A percentile compares a stretch with the other conserved stretches of the same genome.
Conservation (phyloP, 73 alveolate species). For the Tetrahymena malaccensis region DNA sequence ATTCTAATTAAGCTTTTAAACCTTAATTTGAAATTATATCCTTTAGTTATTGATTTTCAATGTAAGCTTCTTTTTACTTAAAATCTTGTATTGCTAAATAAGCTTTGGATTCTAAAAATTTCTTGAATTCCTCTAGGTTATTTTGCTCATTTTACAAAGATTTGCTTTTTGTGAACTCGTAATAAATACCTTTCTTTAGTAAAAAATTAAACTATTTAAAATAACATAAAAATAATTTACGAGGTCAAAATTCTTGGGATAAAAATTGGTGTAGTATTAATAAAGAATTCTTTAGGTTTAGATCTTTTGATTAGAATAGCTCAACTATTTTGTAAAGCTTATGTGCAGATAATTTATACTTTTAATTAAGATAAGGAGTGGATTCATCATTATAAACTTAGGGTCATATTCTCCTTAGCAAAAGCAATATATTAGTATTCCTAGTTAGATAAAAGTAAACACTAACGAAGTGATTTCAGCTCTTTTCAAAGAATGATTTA, state of each 20-base stretch:
- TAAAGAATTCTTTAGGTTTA: neutral
- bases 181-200: neutral
- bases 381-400: neutral
- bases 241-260: neutral
- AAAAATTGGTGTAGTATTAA: neutral
- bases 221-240: neutral
- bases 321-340: neutral
- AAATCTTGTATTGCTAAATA: neutral
- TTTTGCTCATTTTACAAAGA: neutral
- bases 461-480: neutral
- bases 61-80: neutral
- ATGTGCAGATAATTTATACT: neutral
- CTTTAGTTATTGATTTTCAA: neutral
- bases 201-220: too few species aligned
- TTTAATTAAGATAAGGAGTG: neutral
- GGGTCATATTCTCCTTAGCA: neutral
- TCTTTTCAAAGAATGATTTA: neutral
- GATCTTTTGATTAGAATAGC: neutral
- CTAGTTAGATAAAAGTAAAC: neutral
- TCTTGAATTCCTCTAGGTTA: neutral
- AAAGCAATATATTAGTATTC: neutral
- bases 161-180: neutral
- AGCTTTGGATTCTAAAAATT: neutral
- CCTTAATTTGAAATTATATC: neutral
- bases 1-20: neutral